Conservation (phyloP, 2,329 filamentous ascomycete genomes). For the Calcarisporium arbuscula region DNA sequence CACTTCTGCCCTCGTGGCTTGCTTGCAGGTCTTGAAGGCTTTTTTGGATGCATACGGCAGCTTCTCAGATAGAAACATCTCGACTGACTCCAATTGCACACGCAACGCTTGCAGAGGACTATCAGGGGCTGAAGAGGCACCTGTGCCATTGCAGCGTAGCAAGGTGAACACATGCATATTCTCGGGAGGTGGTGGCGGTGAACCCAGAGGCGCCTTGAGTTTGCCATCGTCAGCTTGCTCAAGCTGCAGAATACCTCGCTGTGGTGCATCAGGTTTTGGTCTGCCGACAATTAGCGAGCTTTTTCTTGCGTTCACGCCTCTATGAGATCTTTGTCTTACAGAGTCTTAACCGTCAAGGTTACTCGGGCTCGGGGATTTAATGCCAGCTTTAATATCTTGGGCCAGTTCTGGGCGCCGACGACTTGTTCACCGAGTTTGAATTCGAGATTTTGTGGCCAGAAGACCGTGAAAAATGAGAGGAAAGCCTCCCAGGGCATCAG, state of each 20-base stretch:
- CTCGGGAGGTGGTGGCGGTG: conserved; percentile 1
- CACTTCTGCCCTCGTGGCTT: conserved; percentile 16
- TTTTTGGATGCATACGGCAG: conserved; percentile 19
- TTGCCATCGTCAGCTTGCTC: not conserved
- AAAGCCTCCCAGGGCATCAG: conserved; percentile 25
- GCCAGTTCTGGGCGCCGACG: conserved; percentile 21
- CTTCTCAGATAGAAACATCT: conserved; percentile 20
- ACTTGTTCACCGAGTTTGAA: conserved; percentile 27
- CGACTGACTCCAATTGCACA: conserved; percentile 15
- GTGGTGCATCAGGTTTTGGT: conserved; percentile 1
- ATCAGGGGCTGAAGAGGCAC: conserved; percentile 1
- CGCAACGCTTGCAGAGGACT: conserved; percentile 1
- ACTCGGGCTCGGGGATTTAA: conserved; percentile 14
- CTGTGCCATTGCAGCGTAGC: conserved; percentile 6
- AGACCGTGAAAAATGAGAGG: conserved; percentile 33
- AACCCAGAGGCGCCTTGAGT: not conserved
- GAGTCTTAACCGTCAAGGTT: conserved; percentile 17
- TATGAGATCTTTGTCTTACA: conserved; percentile 7
- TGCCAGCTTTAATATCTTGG: conserved; percentile 21
- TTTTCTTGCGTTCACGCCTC: not conserved
- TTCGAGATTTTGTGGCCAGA: conserved; percentile 33
- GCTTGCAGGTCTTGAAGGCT: conserved; percentile 20
- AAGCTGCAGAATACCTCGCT: conserved; percentile 4
- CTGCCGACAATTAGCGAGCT: not conserved
- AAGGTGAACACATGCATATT: conserved; percentile 17